Base-by-base conservation (phyloP, 495 filamentous ascomycete genomes). In the Penicillium antarcticum region DNA sequence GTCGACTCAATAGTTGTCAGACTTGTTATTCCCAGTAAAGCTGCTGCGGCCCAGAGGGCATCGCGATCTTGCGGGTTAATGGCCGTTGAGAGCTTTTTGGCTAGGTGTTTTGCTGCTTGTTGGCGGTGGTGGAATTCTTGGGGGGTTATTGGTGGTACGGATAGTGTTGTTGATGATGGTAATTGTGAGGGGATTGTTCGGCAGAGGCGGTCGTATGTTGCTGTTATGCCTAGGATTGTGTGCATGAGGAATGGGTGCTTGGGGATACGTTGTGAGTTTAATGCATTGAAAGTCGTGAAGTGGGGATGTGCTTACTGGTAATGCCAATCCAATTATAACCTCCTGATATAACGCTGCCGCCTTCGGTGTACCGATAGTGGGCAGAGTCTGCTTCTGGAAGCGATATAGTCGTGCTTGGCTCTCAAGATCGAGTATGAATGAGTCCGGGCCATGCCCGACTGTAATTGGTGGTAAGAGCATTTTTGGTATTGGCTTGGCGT, bases 181-280 rank as follows among this genome's bases (percentile, higher is more conserved):
- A n/a, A 9, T n/a, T 36, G 8, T n/a, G 34, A 36, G 4, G 13
- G 12, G 8, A 16, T 6, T 29, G 34, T 14, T 14, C 55, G 45
- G 45, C 40, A 57, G 51, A 61, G 51, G n/a, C 73, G 65, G 23
- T 73, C 67, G 53, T 76, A 65, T 11, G 57, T 61, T 13, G 66
- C 55, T 14, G 70, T 63, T 26, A 74, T 37, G 4, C 66, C 57
- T 33, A 72, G 52, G 36, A 72, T 61, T 13, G 62, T 57, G 36
- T 73, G 73, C 71, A 76, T 74, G 10, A 76, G 38, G 45, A 64
- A 73, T 1, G 73, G 70, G 38, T 71, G 46, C 72, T 75, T 6
- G 14, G 16, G n/a, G 36, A 8, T 39, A 39, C n/a, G n/a, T n/a
- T n/a, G n/a, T n/a, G n/a, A n/a, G n/a, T n/a, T n/a, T n/a, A n/a